phyloP scores from a whole-genome alignment of 495 filamentous ascomycete species.

The Delitschia confertaspora region DNA sequence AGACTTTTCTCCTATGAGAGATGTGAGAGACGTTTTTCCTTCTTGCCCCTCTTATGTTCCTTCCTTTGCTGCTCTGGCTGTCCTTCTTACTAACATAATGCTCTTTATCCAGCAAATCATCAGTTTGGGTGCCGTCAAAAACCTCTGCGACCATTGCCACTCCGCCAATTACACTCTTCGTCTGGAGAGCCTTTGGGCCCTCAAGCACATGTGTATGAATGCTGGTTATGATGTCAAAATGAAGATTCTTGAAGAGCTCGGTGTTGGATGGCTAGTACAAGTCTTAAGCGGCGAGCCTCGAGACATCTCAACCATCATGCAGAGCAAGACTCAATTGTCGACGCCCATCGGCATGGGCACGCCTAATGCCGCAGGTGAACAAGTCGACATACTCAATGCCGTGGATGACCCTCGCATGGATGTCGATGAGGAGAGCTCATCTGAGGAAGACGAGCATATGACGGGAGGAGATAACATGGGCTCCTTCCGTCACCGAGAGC shows the following conservation, averaged over 20 bases:
- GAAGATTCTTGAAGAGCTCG: conserved; percentile 64
- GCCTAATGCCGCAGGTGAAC: conserved; percentile 57
- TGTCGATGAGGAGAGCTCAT: conserved; percentile 29
- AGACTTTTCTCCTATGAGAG: conserved; percentile 84
- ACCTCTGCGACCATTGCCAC: conserved; percentile 76
- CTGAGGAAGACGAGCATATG: conserved; percentile 39
- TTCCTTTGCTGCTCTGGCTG: neutral
- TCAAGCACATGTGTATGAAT: conserved; percentile 75
- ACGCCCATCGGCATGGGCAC: conserved; percentile 47
- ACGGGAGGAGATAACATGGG: conserved; percentile 46
- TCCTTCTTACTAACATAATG: neutral
- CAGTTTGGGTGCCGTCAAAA: conserved; percentile 63
- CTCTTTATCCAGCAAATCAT: conserved; percentile 59
- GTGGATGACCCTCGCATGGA: conserved; percentile 39
- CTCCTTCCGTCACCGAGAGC: conserved; percentile 36
- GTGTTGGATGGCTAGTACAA: conserved; percentile 63
- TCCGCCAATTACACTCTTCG: conserved; percentile 62
- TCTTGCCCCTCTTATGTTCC: conserved; percentile 11
- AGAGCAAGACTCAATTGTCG: conserved; percentile 2
- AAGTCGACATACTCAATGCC: conserved; percentile 57
- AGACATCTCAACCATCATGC: neutral
- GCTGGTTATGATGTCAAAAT: conserved; percentile 62
- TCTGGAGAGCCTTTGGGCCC: conserved; percentile 79
- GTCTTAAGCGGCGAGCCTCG: conserved; percentile 22
- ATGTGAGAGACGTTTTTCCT: conserved; percentile 57